A percentile compares a stretch with the other conserved stretches of the same genome.
These are phyloP conservation scores for Pythium oligandrum DNA, from an alignment of 352 stramenopile species.

Conservation along the genomic window DNA sequence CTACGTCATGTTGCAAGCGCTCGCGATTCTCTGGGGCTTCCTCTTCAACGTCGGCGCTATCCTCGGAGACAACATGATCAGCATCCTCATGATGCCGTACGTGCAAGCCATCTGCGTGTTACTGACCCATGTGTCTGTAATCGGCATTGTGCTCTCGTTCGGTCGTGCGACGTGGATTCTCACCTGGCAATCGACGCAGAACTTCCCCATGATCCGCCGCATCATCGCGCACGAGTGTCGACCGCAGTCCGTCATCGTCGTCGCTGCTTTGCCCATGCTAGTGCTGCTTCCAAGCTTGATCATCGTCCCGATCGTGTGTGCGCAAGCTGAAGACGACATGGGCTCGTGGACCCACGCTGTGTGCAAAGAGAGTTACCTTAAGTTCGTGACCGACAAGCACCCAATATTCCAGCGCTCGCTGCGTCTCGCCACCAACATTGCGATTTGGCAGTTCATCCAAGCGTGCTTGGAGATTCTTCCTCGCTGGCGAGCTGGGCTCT, in stretches of 20 bases:
- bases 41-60: slow-evolving; percentile 82
- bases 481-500: slow-evolving; percentile 56
- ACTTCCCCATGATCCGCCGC: slow-evolving; percentile 84
- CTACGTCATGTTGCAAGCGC: slow-evolving; percentile 77
- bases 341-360: slow-evolving; percentile 41
- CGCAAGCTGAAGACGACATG: slow-evolving; percentile 20
- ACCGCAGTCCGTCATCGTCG: slow-evolving; percentile 76
- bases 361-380: slow-evolving; percentile 81
- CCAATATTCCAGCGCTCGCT: slow-evolving; percentile 81
- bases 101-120: slow-evolving; percentile 71
- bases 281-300: slow-evolving; percentile 74
- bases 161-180: slow-evolving; percentile 84
- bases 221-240: slow-evolving; percentile 76
- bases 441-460: slow-evolving; percentile 83
- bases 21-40: slow-evolving; percentile 85
- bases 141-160: slow-evolving; percentile 81
- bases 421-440: slow-evolving; percentile 74
- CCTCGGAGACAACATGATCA: slow-evolving; percentile 83
- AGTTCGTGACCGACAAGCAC: slow-evolving; percentile 77
- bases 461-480: slow-evolving; percentile 80
- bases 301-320: slow-evolving; percentile 59
- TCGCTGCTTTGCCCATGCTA: slow-evolving; percentile 67
- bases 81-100: slow-evolving; percentile 79
- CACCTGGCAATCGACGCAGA: slow-evolving; percentile 82
- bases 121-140: slow-evolving; percentile 77